Percentiles rank a stretch among this genome's conserved stretches.
Evolutionary conservation across 2,329 filamentous ascomycete genomes (phyloP).

Genomic region (Penicillium crustosum): DNA sequence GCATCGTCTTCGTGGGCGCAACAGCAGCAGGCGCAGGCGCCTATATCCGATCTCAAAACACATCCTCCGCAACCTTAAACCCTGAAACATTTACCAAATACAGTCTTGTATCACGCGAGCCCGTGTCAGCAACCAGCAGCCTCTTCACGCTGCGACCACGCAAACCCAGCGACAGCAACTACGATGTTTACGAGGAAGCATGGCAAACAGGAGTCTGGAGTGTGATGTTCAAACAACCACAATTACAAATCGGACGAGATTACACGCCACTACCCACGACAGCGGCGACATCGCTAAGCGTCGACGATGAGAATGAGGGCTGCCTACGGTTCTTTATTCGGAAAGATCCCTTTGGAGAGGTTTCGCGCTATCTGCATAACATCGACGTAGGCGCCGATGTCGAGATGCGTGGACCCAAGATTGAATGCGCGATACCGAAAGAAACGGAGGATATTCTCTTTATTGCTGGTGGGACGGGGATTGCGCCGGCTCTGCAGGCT

Average conservation of each 20-base stretch:
- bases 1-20: slow-evolving; percentile 34
- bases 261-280: slow-evolving; percentile 75
- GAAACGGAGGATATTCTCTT: slow-evolving; percentile 68
- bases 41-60: slow-evolving; percentile 34
- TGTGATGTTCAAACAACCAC: slow-evolving; percentile 90
- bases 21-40: slow-evolving; percentile 39
- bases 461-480: slow-evolving; percentile 86
- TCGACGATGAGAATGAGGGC: slow-evolving; percentile 36
- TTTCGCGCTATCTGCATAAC: slow-evolving; percentile 75
- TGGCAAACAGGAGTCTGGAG: slow-evolving; percentile 74
- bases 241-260: slow-evolving; percentile 84
- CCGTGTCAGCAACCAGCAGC: slow-evolving; percentile 48
- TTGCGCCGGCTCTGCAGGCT: slow-evolving; percentile 84
- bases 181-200: slow-evolving; percentile 45
- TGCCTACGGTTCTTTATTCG: slow-evolving; percentile 73
- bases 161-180: slow-evolving; percentile 32
- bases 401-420: slow-evolving; percentile 74
- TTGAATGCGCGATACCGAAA: slow-evolving; percentile 63
- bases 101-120: slow-evolving; percentile 43
- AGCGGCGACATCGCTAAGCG: slow-evolving; percentile 23
- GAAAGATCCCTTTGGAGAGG: slow-evolving; percentile 75
- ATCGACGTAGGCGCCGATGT: slow-evolving; percentile 64
- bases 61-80: slow-evolving; percentile 33
- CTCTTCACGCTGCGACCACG: slow-evolving; percentile 47
- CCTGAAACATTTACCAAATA: slow-evolving; percentile 44